Evolutionary conservation across 441 rosid species (phyloP), one percentile per base, ranked within the genome.

Genomic region (Oxalis stricta): DNA sequence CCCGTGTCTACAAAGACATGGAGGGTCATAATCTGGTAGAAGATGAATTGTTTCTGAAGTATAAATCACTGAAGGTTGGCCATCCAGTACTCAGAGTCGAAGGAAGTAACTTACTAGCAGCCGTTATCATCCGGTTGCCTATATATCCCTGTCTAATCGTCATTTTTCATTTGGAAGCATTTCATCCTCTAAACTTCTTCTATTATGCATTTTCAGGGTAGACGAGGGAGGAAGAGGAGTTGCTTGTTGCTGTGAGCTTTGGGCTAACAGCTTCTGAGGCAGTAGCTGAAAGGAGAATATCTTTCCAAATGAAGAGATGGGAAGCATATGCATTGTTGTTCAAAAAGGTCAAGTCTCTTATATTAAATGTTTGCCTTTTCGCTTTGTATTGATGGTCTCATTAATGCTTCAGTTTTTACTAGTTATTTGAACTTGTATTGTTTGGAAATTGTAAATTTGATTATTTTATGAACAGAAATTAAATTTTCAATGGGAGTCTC

Each of bases 221-320:
- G 77, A 77, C 21, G 71, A 77, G 40, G 83, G 67, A 44, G 83
- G 81, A 35, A 62, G 64, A 50, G 86, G n/a, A 81, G 61, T 59
- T 81, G 64, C 78, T 81, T 46, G 83, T 81, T 46, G 91, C 85
- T 60, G 91, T 77, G 65, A 73, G 81, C 66, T 81, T 75, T 71
- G 81, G 65, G 47, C 51, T 75, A 59, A 73, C 76, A 26, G 79
- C 91, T 52, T 70, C 86, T 56, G 83, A 81, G 63, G 81, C 77
- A 16, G 86, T 81, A 13, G 83, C 83, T 55, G 77, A 72, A 38
- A 63, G 91, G 61, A 75, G 78, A 69, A 72, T 75, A 52, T 70
- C 82, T 60, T 72, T 59, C 53, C 80, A 69, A 58, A 67, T 50
- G 39, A 72, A 72, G 67, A 58, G 76, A 36, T 81, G 91, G 91